phyloP scores from a whole-genome alignment of 805 yeast species.

The Candida tibetensis region DNA sequence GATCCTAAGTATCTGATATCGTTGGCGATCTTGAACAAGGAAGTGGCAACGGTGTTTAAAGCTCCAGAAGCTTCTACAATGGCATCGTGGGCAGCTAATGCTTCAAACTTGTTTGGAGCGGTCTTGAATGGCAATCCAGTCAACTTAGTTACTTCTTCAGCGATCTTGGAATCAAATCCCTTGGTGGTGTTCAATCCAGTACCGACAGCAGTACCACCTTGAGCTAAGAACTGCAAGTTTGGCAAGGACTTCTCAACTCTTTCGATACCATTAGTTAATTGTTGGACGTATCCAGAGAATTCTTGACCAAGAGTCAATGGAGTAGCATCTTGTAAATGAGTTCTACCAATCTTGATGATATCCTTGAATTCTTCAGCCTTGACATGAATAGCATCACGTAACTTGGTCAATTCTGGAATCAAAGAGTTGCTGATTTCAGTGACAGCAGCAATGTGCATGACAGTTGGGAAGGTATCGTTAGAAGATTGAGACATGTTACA shows the following conservation, averaged over 20 bases:
- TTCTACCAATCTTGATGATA: slow-evolving; percentile 98
- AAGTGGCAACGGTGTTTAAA: slow-evolving; percentile 88
- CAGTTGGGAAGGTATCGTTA: slow-evolving; percentile 98
- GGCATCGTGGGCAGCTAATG: slow-evolving; percentile 98
- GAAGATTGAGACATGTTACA: slow-evolving; percentile 98
- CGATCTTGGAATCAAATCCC: slow-evolving; percentile 87
- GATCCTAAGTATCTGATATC: slow-evolving; percentile 98
- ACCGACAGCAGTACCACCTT: slow-evolving; percentile 99
- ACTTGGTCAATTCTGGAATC: slow-evolving; percentile 73
- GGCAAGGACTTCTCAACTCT: slow-evolving; percentile 79
- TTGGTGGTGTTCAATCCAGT: slow-evolving; percentile 93
- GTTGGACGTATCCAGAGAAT: slow-evolving; percentile 94
- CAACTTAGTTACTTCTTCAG: slow-evolving; percentile 77
- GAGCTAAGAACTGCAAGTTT: slow-evolving; percentile 80
- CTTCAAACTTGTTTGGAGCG: slow-evolving; percentile 99
- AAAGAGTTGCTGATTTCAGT: slow-evolving; percentile 74
- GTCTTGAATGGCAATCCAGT: slow-evolving; percentile 89
- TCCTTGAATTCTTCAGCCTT: slow-evolving; percentile 81
- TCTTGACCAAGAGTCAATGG: slow-evolving; percentile 98
- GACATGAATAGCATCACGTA: slow-evolving; percentile 72
- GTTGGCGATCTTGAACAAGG: slow-evolving; percentile 94
- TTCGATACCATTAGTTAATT: slow-evolving; percentile 83
- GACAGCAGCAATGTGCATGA: slow-evolving; percentile 99
- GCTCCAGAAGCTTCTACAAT: slow-evolving; percentile 98
- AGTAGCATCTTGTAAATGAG: slow-evolving; percentile 98